These are phyloP conservation scores for Nymphaea thermarum DNA, from an alignment of 164 flowering plant species.

Conservation along the genomic window DNA sequence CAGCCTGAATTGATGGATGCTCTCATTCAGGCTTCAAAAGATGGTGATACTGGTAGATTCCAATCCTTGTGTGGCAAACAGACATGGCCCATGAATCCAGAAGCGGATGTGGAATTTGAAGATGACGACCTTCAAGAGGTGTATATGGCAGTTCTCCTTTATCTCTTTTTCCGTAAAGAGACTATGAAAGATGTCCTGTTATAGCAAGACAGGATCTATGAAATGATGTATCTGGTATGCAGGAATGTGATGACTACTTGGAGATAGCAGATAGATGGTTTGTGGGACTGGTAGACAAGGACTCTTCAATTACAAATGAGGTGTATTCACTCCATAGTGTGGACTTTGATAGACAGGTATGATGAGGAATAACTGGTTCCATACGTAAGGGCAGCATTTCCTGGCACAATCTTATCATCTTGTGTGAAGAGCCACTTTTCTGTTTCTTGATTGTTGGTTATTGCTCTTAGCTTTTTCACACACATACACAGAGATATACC, in stretches of 20 bases:
- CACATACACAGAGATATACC: too few species aligned
- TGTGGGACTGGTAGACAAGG: constrained; percentile 59
- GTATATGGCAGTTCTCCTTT: neutral
- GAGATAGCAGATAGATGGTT: constrained; percentile 59
- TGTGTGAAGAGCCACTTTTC: too few species aligned
- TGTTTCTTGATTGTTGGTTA: too few species aligned
- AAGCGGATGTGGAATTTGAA: constrained; percentile 32
- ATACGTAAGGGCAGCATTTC: too few species aligned
- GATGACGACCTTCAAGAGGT: constrained; percentile 38
- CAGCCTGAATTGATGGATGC: constrained; percentile 68
- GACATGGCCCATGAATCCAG: constrained; percentile 16
- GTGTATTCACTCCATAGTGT: constrained; percentile 58
- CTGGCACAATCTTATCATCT: too few species aligned
- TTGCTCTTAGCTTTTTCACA: too few species aligned
- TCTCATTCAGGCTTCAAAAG: constrained; percentile 65
- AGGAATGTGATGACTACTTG: constrained; percentile 13
- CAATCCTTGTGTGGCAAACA: constrained; percentile 29
- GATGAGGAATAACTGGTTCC: neutral
- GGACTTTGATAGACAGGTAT: constrained; percentile 90
- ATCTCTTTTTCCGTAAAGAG: too few species aligned
- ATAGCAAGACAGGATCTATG: neutral
- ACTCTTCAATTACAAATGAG: constrained; percentile 58
- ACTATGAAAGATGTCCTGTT: neutral
- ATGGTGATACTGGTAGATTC: constrained; percentile 45
- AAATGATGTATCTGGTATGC: neutral